phyloP scores from a whole-genome alignment of 2,329 filamentous ascomycete genomes.

The Neonectria faginata region DNA sequence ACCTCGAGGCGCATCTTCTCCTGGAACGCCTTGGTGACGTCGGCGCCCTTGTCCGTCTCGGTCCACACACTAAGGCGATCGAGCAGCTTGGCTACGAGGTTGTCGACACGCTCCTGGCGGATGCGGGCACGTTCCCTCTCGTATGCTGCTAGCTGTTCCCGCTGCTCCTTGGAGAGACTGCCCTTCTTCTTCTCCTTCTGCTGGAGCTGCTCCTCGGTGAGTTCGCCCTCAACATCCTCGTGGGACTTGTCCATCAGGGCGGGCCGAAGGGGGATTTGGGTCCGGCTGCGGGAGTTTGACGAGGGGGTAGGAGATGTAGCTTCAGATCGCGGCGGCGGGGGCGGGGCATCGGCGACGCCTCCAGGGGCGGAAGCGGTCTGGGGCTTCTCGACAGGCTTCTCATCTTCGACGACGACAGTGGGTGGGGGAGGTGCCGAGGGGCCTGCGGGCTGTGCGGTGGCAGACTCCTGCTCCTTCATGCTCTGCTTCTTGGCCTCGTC shows the following conservation, averaged over 20 bases:
- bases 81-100: constrained; percentile 83
- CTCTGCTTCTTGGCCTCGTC: constrained; percentile 69
- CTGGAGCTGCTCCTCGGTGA: constrained; percentile 66
- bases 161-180: constrained; percentile 88
- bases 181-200: constrained; percentile 84
- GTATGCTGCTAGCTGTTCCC: constrained; percentile 88
- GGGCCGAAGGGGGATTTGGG: constrained; percentile 79
- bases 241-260: constrained; percentile 87
- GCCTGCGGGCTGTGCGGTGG: constrained; percentile 45
- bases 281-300: constrained; percentile 57
- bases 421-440: constrained; percentile 50
- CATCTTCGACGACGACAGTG: constrained; percentile 56
- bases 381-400: constrained; percentile 50
- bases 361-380: constrained; percentile 36
- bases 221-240: constrained; percentile 72
- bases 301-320: constrained; percentile 57
- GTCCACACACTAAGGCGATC: constrained; percentile 96
- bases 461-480: constrained; percentile 54
- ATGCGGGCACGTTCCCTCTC: constrained; percentile 86
- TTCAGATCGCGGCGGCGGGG: constrained; percentile 49
- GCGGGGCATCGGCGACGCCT: constrained; percentile 38
- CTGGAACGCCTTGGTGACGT: constrained; percentile 90
- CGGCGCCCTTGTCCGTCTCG: constrained; percentile 89
- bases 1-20: constrained; percentile 95
- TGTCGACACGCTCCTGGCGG: constrained; percentile 90